Base-by-base conservation (phyloP, 1,139 yeast genomes). In the Hansenula lynferdii region DNA sequence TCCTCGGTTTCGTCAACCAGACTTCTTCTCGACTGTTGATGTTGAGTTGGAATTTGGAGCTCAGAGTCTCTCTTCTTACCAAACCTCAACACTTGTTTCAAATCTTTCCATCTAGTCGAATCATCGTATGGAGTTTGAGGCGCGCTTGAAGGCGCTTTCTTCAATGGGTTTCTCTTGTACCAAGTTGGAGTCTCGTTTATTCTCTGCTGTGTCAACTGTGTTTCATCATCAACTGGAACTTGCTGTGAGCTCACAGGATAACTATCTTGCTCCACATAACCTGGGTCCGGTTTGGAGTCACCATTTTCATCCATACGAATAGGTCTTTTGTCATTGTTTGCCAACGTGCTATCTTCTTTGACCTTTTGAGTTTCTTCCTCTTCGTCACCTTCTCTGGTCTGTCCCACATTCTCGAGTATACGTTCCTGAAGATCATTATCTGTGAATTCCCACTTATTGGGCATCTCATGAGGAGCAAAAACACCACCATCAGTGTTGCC, bases 111-210 rank as follows among this genome's bases (percentile, higher is more conserved):
- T 39, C 44, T 43, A 25, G 28, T 41, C 0, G 44, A 45, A 22
- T 47, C 47, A 24, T 35, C 34, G 6, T 15, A 16, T 12, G 34
- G 34, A 23, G 18, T 31, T 8, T 20, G 8, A n/a, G 38, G 34
- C 5, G 28, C 17, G 21, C 24, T 27, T n/a, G 36, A 18, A 22
- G 22, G 21, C 16, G 22, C 16, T 6, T 12, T n/a, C 2, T 11
- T 25, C 12, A 36, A 16, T 2, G 38, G 33, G 5, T 26, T 14
- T 36, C 41, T 45, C 17, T 50, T 47, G 12, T 46, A 36, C 57
- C 57, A 53, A 2, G 57, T 50, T n/a, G 55, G 50, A 5, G 42
- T 27, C 2, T 50, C 55, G n/a, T n/a, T n/a, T n/a, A n/a, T n/a
- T n/a, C n/a, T n/a, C n/a, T n/a, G n/a, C n/a, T n/a, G n/a, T n/a